phyloP scores from a whole-genome alignment of 306 rosid species.

The barrel medic (Medicago truncatula) region DNA sequence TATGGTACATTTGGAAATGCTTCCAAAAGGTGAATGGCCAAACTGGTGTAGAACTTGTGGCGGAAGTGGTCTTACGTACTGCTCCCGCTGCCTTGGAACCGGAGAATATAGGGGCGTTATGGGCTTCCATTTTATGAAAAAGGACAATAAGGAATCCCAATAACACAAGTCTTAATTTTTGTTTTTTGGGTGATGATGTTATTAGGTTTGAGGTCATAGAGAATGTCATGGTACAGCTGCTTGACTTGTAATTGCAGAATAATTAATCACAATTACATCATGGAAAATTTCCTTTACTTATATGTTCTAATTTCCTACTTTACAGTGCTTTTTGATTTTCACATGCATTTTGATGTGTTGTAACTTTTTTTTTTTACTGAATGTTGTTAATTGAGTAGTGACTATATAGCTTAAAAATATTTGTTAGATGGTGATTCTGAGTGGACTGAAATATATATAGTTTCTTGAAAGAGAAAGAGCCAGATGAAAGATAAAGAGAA shows the following conservation, averaged over 20 bases:
- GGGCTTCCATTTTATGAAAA: conserved; percentile 86
- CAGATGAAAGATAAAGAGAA: conserved; percentile 7
- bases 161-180: conserved; percentile 42
- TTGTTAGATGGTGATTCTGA: conserved; percentile 7
- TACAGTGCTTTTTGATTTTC: conserved; percentile 23
- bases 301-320: conserved; percentile 40
- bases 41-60: conserved; percentile 89
- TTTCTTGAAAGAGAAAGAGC: not conserved
- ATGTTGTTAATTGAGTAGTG: not conserved
- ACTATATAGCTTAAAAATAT: conserved; percentile 5
- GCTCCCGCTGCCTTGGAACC: conserved; percentile 88
- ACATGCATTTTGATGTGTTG: conserved; percentile 16
- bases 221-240: conserved; percentile 3
- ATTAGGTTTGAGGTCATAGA: conserved; percentile 38
- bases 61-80: conserved; percentile 82
- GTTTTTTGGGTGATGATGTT: not conserved
- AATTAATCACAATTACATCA: conserved; percentile 25
- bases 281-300: conserved; percentile 23
- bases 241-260: conserved; percentile 41
- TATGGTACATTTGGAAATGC: conserved; percentile 65
- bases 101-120: conserved; percentile 87
- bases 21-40: conserved; percentile 97
- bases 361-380: not conserved
- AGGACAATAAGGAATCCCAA: conserved; percentile 43
- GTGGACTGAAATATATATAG: conserved; percentile 23